Conservation (phyloP, 1,284 basidiomycete species). For the Ustanciosporium gigantosporum region DNA sequence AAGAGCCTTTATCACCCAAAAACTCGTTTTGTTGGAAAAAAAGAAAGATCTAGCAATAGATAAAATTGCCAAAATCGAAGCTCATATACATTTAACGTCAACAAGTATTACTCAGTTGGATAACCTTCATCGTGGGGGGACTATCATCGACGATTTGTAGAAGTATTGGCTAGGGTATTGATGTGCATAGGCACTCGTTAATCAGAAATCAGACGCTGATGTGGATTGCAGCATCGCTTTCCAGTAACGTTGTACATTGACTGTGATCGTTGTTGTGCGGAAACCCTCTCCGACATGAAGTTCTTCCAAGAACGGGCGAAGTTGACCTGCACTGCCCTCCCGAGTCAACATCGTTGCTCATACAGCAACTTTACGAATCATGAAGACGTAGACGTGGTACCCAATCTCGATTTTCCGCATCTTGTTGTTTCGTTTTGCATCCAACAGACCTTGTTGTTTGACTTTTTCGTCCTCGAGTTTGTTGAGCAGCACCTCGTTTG, state of each 20-base stretch:
- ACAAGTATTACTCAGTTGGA: constrained; percentile 43
- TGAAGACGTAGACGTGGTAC: constrained; percentile 38
- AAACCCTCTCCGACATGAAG: too few relatives aligned
- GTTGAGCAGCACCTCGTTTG: not conserved
- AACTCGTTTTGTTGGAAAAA: constrained; percentile 27
- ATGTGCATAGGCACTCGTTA: too few relatives aligned
- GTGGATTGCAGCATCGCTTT: too few relatives aligned
- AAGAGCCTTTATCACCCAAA: constrained; percentile 37
- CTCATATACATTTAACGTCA: constrained; percentile 39
- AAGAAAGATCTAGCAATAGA: constrained; percentile 32
- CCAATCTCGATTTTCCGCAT: constrained; percentile 44
- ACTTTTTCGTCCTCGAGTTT: constrained; percentile 22
- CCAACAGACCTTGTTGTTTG: constrained; percentile 17
- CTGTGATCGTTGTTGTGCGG: too few relatives aligned
- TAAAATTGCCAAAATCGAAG: constrained; percentile 39
- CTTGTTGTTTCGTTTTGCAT: constrained; percentile 13
- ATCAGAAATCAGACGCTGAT: too few relatives aligned
- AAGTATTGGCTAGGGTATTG: too few relatives aligned
- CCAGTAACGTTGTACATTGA: too few relatives aligned
- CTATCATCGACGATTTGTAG: constrained; percentile 27
- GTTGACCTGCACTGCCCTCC: too few relatives aligned
- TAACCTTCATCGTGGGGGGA: constrained; percentile 34
- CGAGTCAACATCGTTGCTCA: too few relatives aligned
- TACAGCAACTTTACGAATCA: constrained; percentile 26
- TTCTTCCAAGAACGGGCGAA: too few relatives aligned